phyloP scores from a whole-genome alignment of 495 filamentous ascomycete species.

The Talaromyces proteolyticus region DNA sequence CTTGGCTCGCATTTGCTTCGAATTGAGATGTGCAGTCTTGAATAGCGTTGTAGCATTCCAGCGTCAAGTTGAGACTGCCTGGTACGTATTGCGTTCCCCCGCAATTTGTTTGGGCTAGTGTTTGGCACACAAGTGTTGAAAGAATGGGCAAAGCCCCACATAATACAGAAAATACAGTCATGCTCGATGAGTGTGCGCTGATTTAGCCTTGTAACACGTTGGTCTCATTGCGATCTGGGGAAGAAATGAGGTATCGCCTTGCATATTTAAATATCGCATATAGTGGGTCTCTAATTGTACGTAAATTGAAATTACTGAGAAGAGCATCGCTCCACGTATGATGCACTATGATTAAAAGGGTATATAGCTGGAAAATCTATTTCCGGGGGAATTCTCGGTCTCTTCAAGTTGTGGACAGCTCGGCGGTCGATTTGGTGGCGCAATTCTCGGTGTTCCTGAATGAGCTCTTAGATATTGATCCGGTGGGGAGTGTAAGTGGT shows the following conservation, averaged over 20 bases:
- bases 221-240: too few relatives aligned
- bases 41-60: not conserved
- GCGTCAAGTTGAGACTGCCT: not conserved
- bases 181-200: not conserved
- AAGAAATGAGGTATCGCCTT: too few relatives aligned
- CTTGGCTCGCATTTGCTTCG: not conserved
- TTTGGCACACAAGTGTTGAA: not conserved
- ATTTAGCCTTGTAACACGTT: too few relatives aligned
- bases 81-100: not conserved
- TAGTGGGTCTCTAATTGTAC: too few relatives aligned
- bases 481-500: too few relatives aligned
- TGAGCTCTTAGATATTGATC: not conserved
- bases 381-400: not conserved
- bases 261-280: too few relatives aligned
- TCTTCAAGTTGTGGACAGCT: not conserved
- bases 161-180: not conserved
- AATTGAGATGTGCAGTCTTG: not conserved
- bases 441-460: not conserved
- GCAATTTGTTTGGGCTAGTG: not conserved
- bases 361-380: too few relatives aligned
- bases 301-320: too few relatives aligned
- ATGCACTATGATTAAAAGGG: too few relatives aligned
- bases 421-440: not conserved
- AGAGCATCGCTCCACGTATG: too few relatives aligned
- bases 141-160: not conserved